Base-by-base conservation (phyloP, 2,329 filamentous ascomycete genomes). In the Aspergillus ochraceoroseus region DNA sequence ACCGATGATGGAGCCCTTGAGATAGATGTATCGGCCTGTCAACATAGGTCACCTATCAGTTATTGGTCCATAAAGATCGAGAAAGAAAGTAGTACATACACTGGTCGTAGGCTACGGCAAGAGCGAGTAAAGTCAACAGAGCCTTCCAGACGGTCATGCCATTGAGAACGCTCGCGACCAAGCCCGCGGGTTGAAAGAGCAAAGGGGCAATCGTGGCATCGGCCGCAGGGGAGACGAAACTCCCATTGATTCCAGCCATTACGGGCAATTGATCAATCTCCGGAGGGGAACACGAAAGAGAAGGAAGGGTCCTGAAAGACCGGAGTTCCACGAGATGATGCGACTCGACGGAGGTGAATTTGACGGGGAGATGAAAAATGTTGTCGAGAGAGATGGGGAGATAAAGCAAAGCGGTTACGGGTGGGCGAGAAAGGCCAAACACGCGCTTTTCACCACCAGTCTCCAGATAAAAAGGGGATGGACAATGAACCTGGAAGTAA, bases 101-200 rank as follows among this genome's bases (percentile, higher is more conserved):
- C 72, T 96, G 90, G 67, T 96, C 90, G 65, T 95, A 96, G 46
- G 81, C 76, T 43, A 94, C 77, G 38, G 83, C 78, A 6, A 84
- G 57, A 22, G 83, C 71, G 41, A 95, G 62, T 35, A 92, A 48
- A 11, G 86, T 86, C 51, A 89, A 62, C 22, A 85, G 54, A 51
- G 87, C 72, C 47, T 82, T 82, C 72, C 79, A 79, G 65, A 76
- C 63, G 55, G 77, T 80, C 42, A 79, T 70, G 43, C 76, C 76
- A 53, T 78, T 71, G 52, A 70, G 80, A 56, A 66, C 66, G 56
- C 59, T 76, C 71, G 67, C 81, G 57, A 67, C 73, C 57, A 71
- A 67, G 66, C 68, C 68, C 4, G 62, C 56, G 32, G 66, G 55
- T 38, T 62, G 59, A 26, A 61, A 58, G 48, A 83, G 59, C 51